These are phyloP conservation scores for Alternaria triticina DNA, from an alignment of 2,329 filamentous ascomycete species.

Conservation along the genomic window DNA sequence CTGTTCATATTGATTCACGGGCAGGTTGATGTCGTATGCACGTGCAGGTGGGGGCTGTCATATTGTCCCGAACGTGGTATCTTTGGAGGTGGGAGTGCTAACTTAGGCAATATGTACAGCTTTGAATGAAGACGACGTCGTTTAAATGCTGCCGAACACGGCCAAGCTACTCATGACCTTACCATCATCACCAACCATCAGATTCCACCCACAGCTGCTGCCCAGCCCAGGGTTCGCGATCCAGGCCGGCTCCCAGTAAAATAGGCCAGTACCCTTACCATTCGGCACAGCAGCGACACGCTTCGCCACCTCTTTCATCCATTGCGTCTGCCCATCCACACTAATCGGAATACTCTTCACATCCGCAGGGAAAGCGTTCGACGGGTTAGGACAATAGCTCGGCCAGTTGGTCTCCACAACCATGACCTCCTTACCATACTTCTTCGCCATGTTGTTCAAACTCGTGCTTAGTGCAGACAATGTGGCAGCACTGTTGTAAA, in stretches of 20 bases:
- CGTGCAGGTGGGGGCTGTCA: not conserved
- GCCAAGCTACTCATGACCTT: slow-evolving; percentile 63
- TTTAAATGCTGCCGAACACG: slow-evolving; percentile 59
- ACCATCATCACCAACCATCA: slow-evolving; percentile 65
- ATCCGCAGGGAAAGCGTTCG: slow-evolving; percentile 66
- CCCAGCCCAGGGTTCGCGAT: slow-evolving; percentile 69
- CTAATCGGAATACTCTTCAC: slow-evolving; percentile 66
- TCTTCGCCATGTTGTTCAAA: slow-evolving; percentile 64
- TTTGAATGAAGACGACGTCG: not conserved
- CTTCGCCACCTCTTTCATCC: slow-evolving; percentile 65
- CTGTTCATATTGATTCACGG: not conserved
- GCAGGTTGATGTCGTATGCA: not conserved
- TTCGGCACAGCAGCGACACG: slow-evolving; percentile 61
- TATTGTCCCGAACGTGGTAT: not conserved
- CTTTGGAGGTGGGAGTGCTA: not conserved
- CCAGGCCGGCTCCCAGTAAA: slow-evolving; percentile 79
- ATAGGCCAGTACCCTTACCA: slow-evolving; percentile 63
- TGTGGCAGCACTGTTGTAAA: slow-evolving; percentile 67
- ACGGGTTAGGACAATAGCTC: slow-evolving; percentile 64
- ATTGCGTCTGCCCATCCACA: slow-evolving; percentile 67
- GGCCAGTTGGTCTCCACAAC: slow-evolving; percentile 78
- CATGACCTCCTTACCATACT: slow-evolving; percentile 70
- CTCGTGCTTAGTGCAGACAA: slow-evolving; percentile 63
- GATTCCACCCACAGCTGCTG: slow-evolving; percentile 69
- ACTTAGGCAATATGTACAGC: slow-evolving; percentile 6